A percentile compares a stretch with the other conserved stretches of the same genome.
Evolutionary conservation across 495 filamentous ascomycete species (phyloP).

Genomic region (Neurospora sp.): DNA sequence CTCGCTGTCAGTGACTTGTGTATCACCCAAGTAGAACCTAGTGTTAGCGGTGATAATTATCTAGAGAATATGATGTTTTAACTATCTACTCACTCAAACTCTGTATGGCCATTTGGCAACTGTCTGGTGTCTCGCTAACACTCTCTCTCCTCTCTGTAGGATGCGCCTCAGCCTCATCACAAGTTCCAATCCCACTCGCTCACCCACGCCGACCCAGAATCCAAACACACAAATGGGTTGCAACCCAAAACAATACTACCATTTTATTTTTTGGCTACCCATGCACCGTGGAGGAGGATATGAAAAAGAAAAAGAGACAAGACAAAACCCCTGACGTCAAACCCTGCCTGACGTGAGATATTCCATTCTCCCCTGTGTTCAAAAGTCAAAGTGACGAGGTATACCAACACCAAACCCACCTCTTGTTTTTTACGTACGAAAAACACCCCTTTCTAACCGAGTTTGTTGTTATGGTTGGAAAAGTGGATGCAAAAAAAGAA

Average conservation of each 20-base stretch:
- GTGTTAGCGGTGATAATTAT: neutral
- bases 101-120: neutral
- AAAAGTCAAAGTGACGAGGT: neutral
- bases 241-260: neutral
- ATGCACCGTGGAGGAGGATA: neutral
- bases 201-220: neutral
- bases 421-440: neutral
- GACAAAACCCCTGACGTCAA: neutral
- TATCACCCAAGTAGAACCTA: neutral
- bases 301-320: neutral
- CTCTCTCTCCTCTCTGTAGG: neutral
- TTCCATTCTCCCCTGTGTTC: neutral
- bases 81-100: neutral
- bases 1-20: neutral
- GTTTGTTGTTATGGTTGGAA: too few relatives aligned
- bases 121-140: neutral
- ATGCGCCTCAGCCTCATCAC: neutral
- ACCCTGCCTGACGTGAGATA: neutral
- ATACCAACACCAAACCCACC: neutral
- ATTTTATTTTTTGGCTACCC: neutral
- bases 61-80: neutral
- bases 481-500: neutral
- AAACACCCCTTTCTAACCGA: neutral
- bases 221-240: neutral
- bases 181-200: neutral